A percentile compares a stretch with the other conserved stretches of the same genome.
Evolutionary conservation across 208 protist species (phyloP).

Genomic region (Trypanosoma scelopori): DNA sequence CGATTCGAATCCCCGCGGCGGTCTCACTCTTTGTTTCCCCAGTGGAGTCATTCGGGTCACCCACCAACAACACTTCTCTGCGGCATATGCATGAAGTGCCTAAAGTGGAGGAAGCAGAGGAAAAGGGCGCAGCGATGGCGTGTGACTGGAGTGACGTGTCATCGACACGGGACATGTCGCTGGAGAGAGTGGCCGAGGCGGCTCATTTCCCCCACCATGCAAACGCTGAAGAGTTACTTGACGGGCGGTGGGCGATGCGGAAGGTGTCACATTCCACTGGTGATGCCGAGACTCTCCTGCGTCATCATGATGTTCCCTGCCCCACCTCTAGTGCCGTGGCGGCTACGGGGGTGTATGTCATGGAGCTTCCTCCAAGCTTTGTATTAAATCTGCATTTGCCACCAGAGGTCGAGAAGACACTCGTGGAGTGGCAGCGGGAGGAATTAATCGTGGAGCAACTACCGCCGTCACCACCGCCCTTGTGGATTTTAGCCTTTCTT

Average conservation of each 20-base stretch:
- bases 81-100: no score
- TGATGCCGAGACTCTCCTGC: neutral
- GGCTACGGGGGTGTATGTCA: neutral
- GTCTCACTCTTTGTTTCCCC: neutral
- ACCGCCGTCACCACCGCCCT: conserved; percentile 4
- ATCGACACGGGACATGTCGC: no score
- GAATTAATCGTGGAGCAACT: neutral
- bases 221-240: no score
- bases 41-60: no score
- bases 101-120: neutral
- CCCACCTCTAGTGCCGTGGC: no score
- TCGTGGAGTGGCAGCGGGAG: conserved; percentile 3
- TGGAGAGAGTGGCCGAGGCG: no score
- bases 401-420: conserved; percentile 10
- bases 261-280: neutral
- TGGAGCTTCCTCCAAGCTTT: conserved; percentile 20
- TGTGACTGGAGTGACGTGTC: neutral
- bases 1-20: neutral
- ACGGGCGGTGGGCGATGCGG: neutral
- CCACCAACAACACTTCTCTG: no score
- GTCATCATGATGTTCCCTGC: no score
- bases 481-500: conserved; percentile 23
- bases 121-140: neutral
- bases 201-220: no score
- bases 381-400: conserved; percentile 17